Conservation (phyloP, 495 filamentous ascomycete species). For the Penicillium waksmanii region DNA sequence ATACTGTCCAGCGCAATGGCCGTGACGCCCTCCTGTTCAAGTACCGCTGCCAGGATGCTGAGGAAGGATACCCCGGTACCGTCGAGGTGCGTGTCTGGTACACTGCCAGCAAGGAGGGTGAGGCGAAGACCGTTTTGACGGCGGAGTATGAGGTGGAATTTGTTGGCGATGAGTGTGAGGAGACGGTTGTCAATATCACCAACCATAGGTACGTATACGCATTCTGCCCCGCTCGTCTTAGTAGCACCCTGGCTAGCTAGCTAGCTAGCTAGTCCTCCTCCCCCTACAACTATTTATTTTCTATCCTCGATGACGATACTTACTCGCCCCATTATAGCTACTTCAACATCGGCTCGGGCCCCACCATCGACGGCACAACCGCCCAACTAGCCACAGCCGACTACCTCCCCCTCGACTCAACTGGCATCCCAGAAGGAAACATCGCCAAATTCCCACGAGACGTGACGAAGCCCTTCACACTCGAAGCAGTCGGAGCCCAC, state of each 20-base stretch:
- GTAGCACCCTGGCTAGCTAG: neutral
- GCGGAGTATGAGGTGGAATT: slow-evolving; percentile 91
- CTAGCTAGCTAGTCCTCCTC: neutral
- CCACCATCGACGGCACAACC: slow-evolving; percentile 74
- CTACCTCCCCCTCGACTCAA: slow-evolving; percentile 74
- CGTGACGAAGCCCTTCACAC: slow-evolving; percentile 62
- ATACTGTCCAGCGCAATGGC: slow-evolving; percentile 63
- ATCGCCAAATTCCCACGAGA: slow-evolving; percentile 59
- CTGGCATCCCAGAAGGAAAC: slow-evolving; percentile 62
- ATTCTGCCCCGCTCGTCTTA: neutral
- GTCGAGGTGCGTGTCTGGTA: slow-evolving; percentile 81
- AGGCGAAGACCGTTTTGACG: slow-evolving; percentile 64
- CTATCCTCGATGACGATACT: too few species aligned
- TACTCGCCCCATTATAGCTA: slow-evolving; percentile 58
- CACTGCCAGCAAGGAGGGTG: slow-evolving; percentile 67
- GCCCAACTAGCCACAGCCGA: slow-evolving; percentile 70
- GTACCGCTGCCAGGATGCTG: slow-evolving; percentile 71
- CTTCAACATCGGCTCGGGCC: slow-evolving; percentile 76
- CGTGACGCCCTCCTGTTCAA: slow-evolving; percentile 78
- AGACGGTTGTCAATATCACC: slow-evolving; percentile 88
- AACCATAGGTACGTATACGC: slow-evolving; percentile 78
- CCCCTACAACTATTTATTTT: neutral
- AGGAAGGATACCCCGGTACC: slow-evolving; percentile 85
- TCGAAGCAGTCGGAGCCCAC: slow-evolving; percentile 62
- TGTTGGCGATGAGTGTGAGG: slow-evolving; percentile 71